These are phyloP conservation scores for Aspergillus ostianus DNA, from an alignment of 495 filamentous ascomycete species.

Conservation along the genomic window DNA sequence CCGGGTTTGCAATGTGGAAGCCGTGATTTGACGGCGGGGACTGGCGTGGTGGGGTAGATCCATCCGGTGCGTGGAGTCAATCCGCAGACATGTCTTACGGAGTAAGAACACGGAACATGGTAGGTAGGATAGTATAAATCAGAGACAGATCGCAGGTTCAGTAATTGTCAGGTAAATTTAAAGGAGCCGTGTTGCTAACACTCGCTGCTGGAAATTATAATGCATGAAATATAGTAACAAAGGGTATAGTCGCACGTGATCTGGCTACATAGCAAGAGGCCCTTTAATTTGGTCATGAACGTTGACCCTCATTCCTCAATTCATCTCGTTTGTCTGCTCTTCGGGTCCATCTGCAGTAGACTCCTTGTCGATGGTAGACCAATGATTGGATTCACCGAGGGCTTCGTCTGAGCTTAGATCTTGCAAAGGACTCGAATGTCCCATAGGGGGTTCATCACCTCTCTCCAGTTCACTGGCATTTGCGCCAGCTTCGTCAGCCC, in stretches of 20 bases:
- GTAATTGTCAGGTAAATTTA: constrained; percentile 1
- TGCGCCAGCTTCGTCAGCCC: constrained; percentile 12
- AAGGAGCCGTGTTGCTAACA: background rate
- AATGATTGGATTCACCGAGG: constrained; percentile 37
- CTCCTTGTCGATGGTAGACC: constrained; percentile 36
- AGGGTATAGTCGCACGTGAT: background rate
- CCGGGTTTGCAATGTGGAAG: background rate
- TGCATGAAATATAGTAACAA: constrained; percentile 2
- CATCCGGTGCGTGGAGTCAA: too few species aligned
- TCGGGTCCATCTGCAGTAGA: constrained; percentile 14
- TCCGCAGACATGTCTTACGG: too few species aligned
- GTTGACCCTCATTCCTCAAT: background rate
- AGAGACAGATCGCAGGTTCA: background rate
- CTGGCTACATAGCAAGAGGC: background rate
- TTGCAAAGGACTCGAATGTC: constrained; percentile 25
- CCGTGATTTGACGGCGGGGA: constrained; percentile 12
- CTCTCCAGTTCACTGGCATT: constrained; percentile 14
- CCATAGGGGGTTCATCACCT: constrained; percentile 6
- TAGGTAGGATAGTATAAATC: too few species aligned
- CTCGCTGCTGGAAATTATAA: constrained; percentile 3
- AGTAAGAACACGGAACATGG: too few species aligned
- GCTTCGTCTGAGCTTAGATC: constrained; percentile 36
- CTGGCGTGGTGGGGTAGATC: constrained; percentile 7
- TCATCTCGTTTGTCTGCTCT: constrained; percentile 9
- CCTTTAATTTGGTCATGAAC: background rate